Base-by-base conservation (phyloP, 345 rosid genomes). In the Tarenaya hassleriana region DNA sequence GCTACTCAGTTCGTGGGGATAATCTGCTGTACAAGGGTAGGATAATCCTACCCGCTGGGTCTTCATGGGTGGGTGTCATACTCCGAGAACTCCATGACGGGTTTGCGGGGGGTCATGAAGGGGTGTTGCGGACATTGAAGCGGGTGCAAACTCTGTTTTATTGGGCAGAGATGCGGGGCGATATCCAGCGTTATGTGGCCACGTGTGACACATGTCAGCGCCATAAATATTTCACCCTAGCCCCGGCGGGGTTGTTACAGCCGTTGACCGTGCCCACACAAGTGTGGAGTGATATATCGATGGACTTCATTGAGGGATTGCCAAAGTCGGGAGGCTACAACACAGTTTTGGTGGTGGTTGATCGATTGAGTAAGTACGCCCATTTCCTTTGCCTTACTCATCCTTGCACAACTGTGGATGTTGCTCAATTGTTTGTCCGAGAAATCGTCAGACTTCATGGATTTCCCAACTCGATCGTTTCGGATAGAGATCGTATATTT, bases 171-270 rank as follows among this genome's bases (percentile, higher is more conserved):
- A n/a, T n/a, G n/a, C n/a, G n/a, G n/a, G n/a, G n/a, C n/a, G n/a
- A n/a, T n/a, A n/a, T n/a, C n/a, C n/a, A n/a, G n/a, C n/a, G n/a
- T n/a, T n/a, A n/a, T n/a, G n/a, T n/a, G n/a, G n/a, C n/a, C n/a
- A n/a, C n/a, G n/a, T n/a, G n/a, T n/a, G 49, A 44, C 12, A 10
- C 16, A 8, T 44, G 49, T 44, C 49, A 19, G 16, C n/a, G 49
- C 6, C 7, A 3, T 16, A 44, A 16, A 24, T 10, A 9, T 19
- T 10, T 24, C 13, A 4, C 16, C 4, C 12, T 24, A 44, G 9
- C 27, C 11, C n/a, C n/a, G n/a, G 49, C 29, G 5, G 49, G 24
- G 17, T 24, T 44, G 2, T 24, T 44, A 4, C 29, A 44, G 12
- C 9, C 49, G 7, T 24, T 44, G 1, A 4, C 5, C 7, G 16